Percentiles rank a stretch among this genome's conserved stretches.
Evolutionary conservation across 2,329 filamentous ascomycete species (phyloP).

Genomic region (Sphaerulina vaccinii): DNA sequence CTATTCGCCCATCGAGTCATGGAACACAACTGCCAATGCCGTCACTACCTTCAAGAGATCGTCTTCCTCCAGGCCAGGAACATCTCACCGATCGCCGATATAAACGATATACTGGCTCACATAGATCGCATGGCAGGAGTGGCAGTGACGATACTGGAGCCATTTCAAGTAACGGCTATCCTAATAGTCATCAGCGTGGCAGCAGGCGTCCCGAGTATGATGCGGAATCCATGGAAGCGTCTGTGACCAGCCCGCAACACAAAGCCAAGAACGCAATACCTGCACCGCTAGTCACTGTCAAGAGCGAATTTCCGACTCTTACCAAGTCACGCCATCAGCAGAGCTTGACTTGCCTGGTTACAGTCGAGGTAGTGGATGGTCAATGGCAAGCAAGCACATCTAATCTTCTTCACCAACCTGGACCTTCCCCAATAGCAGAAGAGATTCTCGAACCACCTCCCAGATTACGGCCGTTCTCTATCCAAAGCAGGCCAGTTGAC

Average conservation of each 20-base stretch:
- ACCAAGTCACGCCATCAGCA: slow-evolving; percentile 91
- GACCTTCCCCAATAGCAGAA: slow-evolving; percentile 45
- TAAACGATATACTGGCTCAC: slow-evolving; percentile 42
- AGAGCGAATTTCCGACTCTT: slow-evolving; percentile 94
- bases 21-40: slow-evolving; percentile 17
- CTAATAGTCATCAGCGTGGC: slow-evolving; percentile 67
- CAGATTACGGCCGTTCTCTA: slow-evolving; percentile 38
- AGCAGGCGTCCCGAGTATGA: slow-evolving; percentile 88
- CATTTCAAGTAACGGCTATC: slow-evolving; percentile 75
- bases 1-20: slow-evolving; percentile 18
- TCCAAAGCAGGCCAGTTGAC: slow-evolving; percentile 43
- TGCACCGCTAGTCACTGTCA: slow-evolving; percentile 84
- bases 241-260: slow-evolving; percentile 69
- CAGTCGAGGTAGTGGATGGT: slow-evolving; percentile 87
- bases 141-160: slow-evolving; percentile 75
- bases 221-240: slow-evolving; percentile 91
- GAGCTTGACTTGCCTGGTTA: slow-evolving; percentile 88
- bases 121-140: slow-evolving; percentile 61
- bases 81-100: slow-evolving; percentile 16
- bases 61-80: slow-evolving; percentile 28
- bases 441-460: slow-evolving; percentile 58
- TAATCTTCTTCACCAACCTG: slow-evolving; percentile 61
- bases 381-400: slow-evolving; percentile 87
- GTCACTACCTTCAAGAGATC: slow-evolving; percentile 25
- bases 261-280: slow-evolving; percentile 82